Conservation (phyloP, 495 filamentous ascomycete genomes). For the Tuber calosporum region DNA sequence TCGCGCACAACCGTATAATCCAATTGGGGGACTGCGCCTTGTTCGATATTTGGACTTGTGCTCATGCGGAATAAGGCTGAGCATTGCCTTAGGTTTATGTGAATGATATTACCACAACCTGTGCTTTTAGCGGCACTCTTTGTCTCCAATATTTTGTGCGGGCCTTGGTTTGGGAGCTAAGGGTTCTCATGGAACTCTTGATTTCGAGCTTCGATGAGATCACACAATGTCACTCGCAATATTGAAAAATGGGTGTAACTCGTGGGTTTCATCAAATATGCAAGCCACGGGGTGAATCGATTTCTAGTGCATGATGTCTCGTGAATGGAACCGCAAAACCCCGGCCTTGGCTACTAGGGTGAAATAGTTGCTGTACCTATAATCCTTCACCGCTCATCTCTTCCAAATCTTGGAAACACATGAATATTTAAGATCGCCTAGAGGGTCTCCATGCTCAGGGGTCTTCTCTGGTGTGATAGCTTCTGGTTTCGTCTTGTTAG, state of each 20-base stretch:
- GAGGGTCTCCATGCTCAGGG: too few species aligned
- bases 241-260: neutral
- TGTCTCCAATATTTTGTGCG: neutral
- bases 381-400: neutral
- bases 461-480: too few species aligned
- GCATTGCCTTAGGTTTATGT: neutral
- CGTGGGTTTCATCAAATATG: neutral
- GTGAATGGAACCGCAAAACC: neutral
- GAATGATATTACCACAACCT: neutral
- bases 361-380: neutral
- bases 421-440: too few species aligned
- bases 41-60: neutral
- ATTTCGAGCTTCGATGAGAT: neutral
- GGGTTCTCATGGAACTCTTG: neutral
- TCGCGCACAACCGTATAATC: too few species aligned
- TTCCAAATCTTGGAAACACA: neutral
- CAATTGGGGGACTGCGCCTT: neutral
- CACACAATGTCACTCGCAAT: neutral
- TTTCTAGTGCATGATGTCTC: neutral
- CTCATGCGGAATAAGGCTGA: neutral
- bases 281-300: neutral
- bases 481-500: too few species aligned
- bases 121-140: neutral
- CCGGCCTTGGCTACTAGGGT: neutral
- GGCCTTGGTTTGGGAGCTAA: neutral